Conservation (phyloP, 2,329 filamentous ascomycete genomes). For the Fusarium torulosum region DNA sequence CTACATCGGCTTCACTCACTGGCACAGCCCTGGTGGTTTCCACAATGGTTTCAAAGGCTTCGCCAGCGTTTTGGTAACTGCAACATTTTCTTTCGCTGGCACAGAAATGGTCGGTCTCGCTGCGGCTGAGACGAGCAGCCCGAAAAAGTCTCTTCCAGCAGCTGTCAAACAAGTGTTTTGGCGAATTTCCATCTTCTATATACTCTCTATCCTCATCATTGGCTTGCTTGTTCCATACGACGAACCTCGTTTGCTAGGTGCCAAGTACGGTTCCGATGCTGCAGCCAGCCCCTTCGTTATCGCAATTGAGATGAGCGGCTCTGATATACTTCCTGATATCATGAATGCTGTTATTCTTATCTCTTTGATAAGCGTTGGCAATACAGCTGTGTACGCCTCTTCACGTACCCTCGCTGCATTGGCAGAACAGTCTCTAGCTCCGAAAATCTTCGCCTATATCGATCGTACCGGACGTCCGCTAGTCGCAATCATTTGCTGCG, state of each 20-base stretch:
- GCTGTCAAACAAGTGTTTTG: conserved; percentile 95
- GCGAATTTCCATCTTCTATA: conserved; percentile 91
- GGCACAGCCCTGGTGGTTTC: conserved; percentile 82
- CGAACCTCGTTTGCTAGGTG: conserved; percentile 71
- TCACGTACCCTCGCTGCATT: conserved; percentile 65
- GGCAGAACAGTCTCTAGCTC: conserved; percentile 79
- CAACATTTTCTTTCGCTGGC: conserved; percentile 80
- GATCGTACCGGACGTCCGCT: conserved; percentile 85
- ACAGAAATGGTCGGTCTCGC: conserved; percentile 82
- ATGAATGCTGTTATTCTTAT: conserved; percentile 97
- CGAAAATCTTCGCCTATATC: conserved; percentile 80
- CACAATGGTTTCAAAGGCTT: conserved; percentile 84
- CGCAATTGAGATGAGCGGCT: conserved; percentile 85
- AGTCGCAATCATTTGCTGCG: conserved; percentile 75
- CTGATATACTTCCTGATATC: conserved; percentile 81
- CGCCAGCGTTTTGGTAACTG: conserved; percentile 81
- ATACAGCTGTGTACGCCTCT: conserved; percentile 90
- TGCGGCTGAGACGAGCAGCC: conserved; percentile 81
- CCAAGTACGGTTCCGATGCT: conserved; percentile 69
- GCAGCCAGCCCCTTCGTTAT: conserved; percentile 92
- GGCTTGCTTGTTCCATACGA: conserved; percentile 84
- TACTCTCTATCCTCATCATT: conserved; percentile 83
- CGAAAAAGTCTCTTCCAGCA: conserved; percentile 82
- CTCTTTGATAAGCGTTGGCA: conserved; percentile 90
- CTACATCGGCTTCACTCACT: conserved; percentile 84